Conservation (phyloP, 2,329 filamentous ascomycete genomes). For the Hortaea sp. region DNA sequence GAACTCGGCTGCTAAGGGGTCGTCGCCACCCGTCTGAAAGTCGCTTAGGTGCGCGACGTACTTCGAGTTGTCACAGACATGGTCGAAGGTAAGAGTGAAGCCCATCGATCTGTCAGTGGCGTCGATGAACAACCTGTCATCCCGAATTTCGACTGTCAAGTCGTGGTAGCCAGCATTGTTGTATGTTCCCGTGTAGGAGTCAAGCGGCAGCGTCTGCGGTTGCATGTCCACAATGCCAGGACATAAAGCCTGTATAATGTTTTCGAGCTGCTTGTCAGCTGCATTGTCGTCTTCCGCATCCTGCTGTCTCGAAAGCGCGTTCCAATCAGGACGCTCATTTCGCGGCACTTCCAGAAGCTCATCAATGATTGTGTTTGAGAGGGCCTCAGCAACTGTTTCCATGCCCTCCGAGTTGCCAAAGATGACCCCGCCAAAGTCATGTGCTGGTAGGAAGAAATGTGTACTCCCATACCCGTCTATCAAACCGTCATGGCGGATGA, state of each 20-base stretch:
- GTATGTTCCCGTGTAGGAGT: conserved; percentile 16
- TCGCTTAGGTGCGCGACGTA: conserved; percentile 18
- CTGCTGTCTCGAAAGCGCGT: background rate
- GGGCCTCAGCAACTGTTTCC: conserved; percentile 4
- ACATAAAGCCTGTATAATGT: background rate
- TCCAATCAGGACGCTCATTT: background rate
- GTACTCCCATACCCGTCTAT: conserved; percentile 19
- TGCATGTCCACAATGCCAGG: background rate
- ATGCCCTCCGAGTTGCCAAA: conserved; percentile 19
- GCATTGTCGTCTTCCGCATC: background rate
- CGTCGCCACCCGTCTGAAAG: background rate
- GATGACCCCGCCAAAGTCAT: conserved; percentile 21
- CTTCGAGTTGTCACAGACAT: conserved; percentile 18
- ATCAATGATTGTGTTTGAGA: conserved; percentile 10
- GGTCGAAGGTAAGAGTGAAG: conserved; percentile 24
- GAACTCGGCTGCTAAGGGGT: background rate
- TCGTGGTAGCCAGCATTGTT: conserved; percentile 20
- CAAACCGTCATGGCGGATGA: conserved; percentile 22
- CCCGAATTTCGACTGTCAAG: conserved; percentile 17
- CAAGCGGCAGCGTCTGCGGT: conserved; percentile 10
- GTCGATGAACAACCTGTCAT: conserved; percentile 23
- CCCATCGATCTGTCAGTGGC: conserved; percentile 24
- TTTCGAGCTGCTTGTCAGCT: background rate
- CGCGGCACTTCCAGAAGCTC: background rate
- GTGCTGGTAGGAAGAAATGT: conserved; percentile 21